phyloP scores from a whole-genome alignment of 306 rosid species.

The Medicago lupulina region DNA sequence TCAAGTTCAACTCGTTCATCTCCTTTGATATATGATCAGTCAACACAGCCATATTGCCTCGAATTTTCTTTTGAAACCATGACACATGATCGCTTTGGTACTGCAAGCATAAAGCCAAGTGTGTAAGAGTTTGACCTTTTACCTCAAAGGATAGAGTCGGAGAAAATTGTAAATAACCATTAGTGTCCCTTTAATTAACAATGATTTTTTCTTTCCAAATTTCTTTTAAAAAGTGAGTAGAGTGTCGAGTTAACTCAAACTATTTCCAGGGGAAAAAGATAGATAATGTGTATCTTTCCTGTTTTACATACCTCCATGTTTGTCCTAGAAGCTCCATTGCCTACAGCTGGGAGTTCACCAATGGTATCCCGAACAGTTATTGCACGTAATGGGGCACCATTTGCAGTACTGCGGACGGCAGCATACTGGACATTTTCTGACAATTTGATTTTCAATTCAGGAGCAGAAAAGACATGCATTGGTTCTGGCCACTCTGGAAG shows the following conservation, averaged over 20 bases:
- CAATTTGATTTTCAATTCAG: conserved; percentile 73
- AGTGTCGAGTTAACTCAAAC: conserved; percentile 18
- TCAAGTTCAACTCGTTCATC: conserved; percentile 91
- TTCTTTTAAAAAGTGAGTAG: neutral
- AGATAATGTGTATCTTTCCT: neutral
- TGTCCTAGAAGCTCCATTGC: conserved; percentile 81
- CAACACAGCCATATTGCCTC: conserved; percentile 74
- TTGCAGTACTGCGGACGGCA: conserved; percentile 85
- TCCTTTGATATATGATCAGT: conserved; percentile 92
- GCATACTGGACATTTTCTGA: conserved; percentile 72
- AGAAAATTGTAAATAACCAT: neutral
- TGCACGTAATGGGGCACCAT: conserved; percentile 93
- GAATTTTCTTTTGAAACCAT: conserved; percentile 90
- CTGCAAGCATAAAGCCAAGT: conserved; percentile 48
- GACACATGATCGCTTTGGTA: conserved; percentile 78
- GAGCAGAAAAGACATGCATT: conserved; percentile 88
- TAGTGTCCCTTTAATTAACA: neutral
- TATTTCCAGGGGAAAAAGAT: neutral
- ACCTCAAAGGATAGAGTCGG: neutral
- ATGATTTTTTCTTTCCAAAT: neutral
- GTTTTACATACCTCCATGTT: conserved; percentile 66
- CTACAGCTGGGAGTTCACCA: conserved; percentile 93
- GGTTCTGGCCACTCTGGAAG: conserved; percentile 99
- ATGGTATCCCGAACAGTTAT: conserved; percentile 94
- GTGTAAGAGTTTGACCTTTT: neutral